Percentiles rank a stretch among this genome's conserved stretches.
phyloP scores from a whole-genome alignment of 208 protist species.

The Leishmania tarentolae region DNA sequence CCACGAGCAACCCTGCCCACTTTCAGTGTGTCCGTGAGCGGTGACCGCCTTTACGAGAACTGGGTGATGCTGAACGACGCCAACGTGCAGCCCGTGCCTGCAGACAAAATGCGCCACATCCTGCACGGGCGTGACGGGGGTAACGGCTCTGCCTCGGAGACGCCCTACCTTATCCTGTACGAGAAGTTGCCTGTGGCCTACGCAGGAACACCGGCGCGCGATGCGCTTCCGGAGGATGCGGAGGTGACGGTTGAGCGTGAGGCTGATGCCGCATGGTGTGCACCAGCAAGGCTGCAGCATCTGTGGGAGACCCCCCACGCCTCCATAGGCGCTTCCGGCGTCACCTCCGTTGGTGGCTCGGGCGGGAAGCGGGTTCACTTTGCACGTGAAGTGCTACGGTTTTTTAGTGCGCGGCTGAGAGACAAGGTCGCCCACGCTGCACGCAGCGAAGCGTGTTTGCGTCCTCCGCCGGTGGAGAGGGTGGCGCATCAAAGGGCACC shows the following conservation, averaged over 20 bases:
- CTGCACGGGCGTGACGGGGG: conserved; percentile 39
- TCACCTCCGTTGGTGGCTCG: neutral
- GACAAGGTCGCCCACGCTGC: neutral
- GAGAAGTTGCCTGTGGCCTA: conserved; percentile 32
- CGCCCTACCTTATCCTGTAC: conserved; percentile 67
- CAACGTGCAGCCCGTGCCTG: conserved; percentile 31
- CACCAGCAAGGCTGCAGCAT: neutral
- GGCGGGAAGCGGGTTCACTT: neutral
- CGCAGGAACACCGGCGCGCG: neutral
- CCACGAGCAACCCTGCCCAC: neutral
- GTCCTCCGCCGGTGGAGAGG: neutral
- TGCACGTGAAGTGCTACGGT: neutral
- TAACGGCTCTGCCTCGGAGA: conserved; percentile 52
- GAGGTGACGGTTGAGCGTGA: neutral
- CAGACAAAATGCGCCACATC: conserved; percentile 32
- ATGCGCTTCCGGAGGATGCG: neutral
- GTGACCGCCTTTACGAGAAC: conserved; percentile 17
- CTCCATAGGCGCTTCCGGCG: neutral
- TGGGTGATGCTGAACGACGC: conserved; percentile 76
- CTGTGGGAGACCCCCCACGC: neutral
- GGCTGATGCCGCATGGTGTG: neutral
- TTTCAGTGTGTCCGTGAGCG: conserved; percentile 14
- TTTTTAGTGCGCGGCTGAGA: neutral
- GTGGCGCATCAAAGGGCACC: neutral
- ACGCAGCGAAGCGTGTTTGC: neutral